Evolutionary conservation across 164 flowering plant species (phyloP).

Genomic region (Brasenia schreberi): DNA sequence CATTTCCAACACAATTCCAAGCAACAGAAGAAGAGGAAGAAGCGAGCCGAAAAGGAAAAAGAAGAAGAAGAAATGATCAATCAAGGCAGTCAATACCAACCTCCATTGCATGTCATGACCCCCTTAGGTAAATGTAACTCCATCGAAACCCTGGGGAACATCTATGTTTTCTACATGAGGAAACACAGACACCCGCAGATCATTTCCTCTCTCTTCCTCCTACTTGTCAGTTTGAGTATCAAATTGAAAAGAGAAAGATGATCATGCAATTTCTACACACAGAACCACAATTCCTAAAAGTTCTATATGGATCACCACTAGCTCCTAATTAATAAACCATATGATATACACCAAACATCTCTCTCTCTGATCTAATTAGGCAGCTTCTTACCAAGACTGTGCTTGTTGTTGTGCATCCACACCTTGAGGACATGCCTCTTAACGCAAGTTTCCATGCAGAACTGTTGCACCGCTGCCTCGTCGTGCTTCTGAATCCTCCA

Average conservation of each 20-base stretch:
- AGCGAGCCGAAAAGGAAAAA: no score
- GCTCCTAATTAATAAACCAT: not conserved
- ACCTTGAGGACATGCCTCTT: constrained; percentile 63
- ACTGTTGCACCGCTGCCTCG: constrained; percentile 49
- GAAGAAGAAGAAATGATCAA: not conserved
- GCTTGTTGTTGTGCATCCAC: constrained; percentile 90
- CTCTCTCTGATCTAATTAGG: not conserved
- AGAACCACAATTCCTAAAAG: not conserved
- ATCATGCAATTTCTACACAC: not conserved
- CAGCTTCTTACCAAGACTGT: constrained; percentile 60
- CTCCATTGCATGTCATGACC: no score
- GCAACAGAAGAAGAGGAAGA: no score
- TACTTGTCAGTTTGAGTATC: not conserved
- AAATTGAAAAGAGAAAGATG: not conserved
- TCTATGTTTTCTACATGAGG: not conserved
- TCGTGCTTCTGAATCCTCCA: constrained; percentile 77
- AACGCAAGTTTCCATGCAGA: constrained; percentile 38
- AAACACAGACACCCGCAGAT: not conserved
- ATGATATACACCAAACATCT: not conserved
- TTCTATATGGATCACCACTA: no score
- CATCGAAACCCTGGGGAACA: not conserved
- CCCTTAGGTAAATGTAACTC: not conserved
- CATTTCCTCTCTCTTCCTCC: not conserved
- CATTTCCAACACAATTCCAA: no score
- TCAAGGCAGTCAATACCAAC: not conserved